Percentiles rank a stretch among this genome's conserved stretches.
phyloP scores from a whole-genome alignment of 73 alveolate genomes.

The Paramecium pentaurelia region DNA sequence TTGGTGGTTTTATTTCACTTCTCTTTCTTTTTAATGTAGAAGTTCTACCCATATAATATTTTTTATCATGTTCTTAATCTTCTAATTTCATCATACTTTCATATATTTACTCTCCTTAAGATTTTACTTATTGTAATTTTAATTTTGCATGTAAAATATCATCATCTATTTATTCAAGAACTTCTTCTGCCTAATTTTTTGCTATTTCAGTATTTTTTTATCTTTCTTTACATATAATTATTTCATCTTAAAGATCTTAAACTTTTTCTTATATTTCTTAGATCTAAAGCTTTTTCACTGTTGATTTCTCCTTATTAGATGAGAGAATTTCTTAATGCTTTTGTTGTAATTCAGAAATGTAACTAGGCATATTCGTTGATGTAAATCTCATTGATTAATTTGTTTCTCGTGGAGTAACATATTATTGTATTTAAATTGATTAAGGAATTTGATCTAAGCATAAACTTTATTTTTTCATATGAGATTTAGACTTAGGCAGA shows the following conservation, averaged over 20 bases:
- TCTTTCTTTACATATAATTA: background rate
- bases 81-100: background rate
- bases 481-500: background rate
- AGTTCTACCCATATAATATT: background rate
- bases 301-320: background rate
- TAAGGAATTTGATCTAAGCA: background rate
- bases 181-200: background rate
- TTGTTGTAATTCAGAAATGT: background rate
- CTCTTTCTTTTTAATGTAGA: background rate
- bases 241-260: background rate
- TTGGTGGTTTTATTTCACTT: background rate
- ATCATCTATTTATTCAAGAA: background rate
- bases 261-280: background rate
- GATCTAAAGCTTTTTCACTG: background rate
- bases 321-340: background rate
- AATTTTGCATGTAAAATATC: background rate
- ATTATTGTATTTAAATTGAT: background rate
- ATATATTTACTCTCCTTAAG: background rate
- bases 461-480: background rate
- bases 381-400: background rate
- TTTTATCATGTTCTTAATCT: background rate
- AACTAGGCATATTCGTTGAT: background rate
- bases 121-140: background rate
- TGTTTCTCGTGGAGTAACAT: conserved; percentile 6
- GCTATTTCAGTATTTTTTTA: background rate